phyloP scores from a whole-genome alignment of 805 yeast species.

The Lachancea lanzarotensis region DNA sequence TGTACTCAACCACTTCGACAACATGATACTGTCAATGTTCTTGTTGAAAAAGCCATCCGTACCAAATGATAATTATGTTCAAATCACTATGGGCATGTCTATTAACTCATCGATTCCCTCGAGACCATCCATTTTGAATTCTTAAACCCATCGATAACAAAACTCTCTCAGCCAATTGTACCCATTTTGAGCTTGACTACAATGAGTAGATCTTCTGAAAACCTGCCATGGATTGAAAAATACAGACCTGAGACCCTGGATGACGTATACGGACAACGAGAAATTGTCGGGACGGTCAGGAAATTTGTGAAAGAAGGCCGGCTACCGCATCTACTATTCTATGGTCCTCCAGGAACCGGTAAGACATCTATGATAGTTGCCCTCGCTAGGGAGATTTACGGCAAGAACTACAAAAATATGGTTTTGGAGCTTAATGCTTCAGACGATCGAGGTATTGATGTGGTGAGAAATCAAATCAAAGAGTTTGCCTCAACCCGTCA shows the following conservation, averaged over 20 bases:
- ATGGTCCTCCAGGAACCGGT: conserved; percentile 95
- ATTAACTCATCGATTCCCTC: too few species aligned
- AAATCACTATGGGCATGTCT: too few species aligned
- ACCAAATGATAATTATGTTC: too few species aligned
- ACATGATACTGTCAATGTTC: too few species aligned
- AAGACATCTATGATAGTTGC: conserved; percentile 87
- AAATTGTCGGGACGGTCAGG: conserved; percentile 76
- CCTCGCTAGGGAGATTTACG: conserved; percentile 80
- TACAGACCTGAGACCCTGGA: conserved; percentile 81
- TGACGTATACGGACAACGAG: conserved; percentile 88
- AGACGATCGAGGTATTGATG: conserved; percentile 96
- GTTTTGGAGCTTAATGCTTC: conserved; percentile 93
- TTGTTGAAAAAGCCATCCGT: too few species aligned
- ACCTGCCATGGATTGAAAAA: conserved; percentile 89
- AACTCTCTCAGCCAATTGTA: too few species aligned
- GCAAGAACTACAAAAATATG: conserved; percentile 75
- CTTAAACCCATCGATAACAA: too few species aligned
- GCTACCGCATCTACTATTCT: conserved; percentile 86
- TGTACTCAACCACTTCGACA: too few species aligned
- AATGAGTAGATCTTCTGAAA: conserved; percentile 32
- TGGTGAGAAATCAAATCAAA: conserved; percentile 95
- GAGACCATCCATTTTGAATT: too few species aligned
- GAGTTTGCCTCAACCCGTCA: conserved; percentile 95
- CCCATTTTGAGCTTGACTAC: background rate
- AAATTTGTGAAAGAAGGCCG: conserved; percentile 77